Evolutionary conservation across 2,329 filamentous ascomycete genomes (phyloP).

Genomic region (Magnaporthales sp.): DNA sequence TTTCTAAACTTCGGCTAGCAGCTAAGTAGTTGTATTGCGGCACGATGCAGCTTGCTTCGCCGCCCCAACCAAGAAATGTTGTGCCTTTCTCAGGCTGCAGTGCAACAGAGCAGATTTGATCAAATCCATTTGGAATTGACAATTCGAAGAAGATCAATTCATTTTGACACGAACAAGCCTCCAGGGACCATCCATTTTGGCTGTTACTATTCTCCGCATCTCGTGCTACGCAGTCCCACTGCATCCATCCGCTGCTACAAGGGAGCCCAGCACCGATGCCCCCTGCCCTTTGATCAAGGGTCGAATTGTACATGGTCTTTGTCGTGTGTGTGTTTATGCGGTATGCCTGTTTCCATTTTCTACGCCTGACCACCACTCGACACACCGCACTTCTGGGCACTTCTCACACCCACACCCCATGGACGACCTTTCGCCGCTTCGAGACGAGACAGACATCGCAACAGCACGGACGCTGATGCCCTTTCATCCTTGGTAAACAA

Average conservation of each 20-base stretch:
- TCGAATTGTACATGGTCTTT: background rate
- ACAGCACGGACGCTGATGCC: conserved; percentile 16
- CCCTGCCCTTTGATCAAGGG: background rate
- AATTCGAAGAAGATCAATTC: background rate
- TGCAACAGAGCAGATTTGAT: background rate
- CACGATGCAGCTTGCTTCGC: too few species aligned
- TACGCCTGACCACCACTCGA: background rate
- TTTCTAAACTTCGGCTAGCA: background rate
- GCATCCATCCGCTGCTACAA: background rate
- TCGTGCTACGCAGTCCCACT: conserved; percentile 4
- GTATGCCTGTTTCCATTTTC: background rate
- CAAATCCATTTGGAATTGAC: background rate
- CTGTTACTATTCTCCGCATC: conserved; percentile 5
- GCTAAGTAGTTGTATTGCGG: background rate
- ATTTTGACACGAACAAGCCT: background rate
- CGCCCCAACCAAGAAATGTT: background rate
- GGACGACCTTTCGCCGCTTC: conserved; percentile 15
- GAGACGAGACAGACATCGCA: conserved; percentile 20
- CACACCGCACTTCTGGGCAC: conserved; percentile 6
- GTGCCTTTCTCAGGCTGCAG: background rate
- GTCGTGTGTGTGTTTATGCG: background rate
- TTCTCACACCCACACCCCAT: conserved; percentile 6
- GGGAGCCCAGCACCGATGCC: background rate
- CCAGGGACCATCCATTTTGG: background rate
- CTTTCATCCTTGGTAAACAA: background rate